phyloP scores from a whole-genome alignment of 73 alveolate genomes.

The Paramecium pentaurelia region DNA sequence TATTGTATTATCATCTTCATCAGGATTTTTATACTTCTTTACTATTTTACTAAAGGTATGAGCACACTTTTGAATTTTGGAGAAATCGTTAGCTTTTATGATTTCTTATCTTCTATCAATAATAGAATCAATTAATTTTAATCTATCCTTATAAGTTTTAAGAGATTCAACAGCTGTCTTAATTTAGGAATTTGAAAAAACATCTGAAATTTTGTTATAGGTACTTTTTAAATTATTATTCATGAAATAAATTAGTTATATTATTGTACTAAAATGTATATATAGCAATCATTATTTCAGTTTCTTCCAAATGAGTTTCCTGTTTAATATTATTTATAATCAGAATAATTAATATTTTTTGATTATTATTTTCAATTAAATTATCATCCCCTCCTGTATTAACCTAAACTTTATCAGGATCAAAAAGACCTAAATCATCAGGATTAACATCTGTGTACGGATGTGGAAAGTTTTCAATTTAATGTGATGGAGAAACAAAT shows the following conservation, averaged over 20 bases:
- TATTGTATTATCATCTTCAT: neutral
- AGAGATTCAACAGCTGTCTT: conserved; percentile 36
- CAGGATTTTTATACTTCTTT: neutral
- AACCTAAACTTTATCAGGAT: neutral
- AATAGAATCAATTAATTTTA: conserved; percentile 6
- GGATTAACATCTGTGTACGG: conserved; percentile 24
- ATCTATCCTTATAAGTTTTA: neutral
- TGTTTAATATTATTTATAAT: neutral
- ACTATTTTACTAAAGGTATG: neutral
- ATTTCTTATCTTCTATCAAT: conserved; percentile 32
- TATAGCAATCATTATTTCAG: neutral
- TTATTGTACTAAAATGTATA: neutral
- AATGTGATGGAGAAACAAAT: neutral
- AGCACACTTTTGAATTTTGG: conserved; percentile 30
- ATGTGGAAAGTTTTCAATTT: conserved; percentile 8
- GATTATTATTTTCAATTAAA: neutral
- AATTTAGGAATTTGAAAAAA: neutral
- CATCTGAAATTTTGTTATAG: conserved; percentile 22
- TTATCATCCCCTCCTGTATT: neutral
- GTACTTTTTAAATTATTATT: neutral
- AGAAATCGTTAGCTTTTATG: neutral
- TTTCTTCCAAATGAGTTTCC: neutral
- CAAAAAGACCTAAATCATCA: neutral
- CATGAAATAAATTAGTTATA: neutral
- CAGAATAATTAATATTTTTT: neutral